Conservation (phyloP, 352 stramenopile species). For the Elongisporangium undulatum region DNA sequence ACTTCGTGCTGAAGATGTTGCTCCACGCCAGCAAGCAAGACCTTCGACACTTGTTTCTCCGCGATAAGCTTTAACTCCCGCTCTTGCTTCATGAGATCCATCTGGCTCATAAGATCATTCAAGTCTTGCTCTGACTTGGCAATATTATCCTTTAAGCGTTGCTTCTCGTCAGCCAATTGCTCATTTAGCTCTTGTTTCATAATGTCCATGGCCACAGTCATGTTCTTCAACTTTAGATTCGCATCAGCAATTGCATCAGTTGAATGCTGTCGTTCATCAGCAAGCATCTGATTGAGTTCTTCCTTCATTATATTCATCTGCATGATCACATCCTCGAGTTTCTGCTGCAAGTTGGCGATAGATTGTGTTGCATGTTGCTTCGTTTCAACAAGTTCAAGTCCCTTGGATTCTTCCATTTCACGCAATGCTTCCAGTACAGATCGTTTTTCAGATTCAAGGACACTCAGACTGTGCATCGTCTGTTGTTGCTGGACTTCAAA, state of each 20-base stretch:
- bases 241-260: background rate
- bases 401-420: background rate
- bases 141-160: background rate
- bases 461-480: background rate
- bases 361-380: background rate
- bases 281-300: background rate
- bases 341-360: background rate
- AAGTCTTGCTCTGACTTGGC: background rate
- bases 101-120: background rate
- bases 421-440: background rate
- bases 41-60: background rate
- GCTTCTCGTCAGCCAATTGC: background rate
- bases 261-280: background rate
- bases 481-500: background rate
- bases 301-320: background rate
- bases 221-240: background rate
- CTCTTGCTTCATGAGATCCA: background rate
- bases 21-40: background rate
- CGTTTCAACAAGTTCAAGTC: background rate
- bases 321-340: background rate
- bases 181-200: background rate
- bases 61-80: background rate
- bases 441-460: background rate
- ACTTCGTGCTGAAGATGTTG: conserved; percentile 1
- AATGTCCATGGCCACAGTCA: background rate